These are phyloP conservation scores for Yamadazyma kitorensis DNA, from an alignment of 805 yeast species.

Conservation along the genomic window DNA sequence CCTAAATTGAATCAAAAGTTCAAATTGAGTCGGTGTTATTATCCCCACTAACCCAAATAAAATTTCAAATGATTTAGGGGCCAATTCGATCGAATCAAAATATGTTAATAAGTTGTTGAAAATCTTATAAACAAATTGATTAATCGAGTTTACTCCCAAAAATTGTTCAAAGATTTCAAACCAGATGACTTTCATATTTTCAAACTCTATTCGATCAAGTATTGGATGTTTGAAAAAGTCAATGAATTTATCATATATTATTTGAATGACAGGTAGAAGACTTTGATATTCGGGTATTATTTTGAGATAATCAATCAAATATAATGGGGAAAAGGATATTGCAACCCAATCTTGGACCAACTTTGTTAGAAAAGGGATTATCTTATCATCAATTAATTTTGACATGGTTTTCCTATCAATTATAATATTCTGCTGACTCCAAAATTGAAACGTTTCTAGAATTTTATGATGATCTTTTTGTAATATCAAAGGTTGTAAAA, in stretches of 20 bases:
- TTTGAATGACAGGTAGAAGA: slow-evolving; percentile 6
- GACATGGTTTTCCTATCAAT: slow-evolving; percentile 9
- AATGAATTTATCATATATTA: slow-evolving; percentile 10
- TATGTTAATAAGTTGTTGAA: slow-evolving; percentile 2
- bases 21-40: slow-evolving; percentile 3
- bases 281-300: slow-evolving; percentile 8
- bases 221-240: slow-evolving; percentile 6
- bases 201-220: background rate
- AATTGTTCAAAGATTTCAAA: slow-evolving; percentile 8
- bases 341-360: slow-evolving; percentile 18
- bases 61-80: background rate
- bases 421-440: slow-evolving; percentile 16
- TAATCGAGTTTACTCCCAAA: slow-evolving; percentile 1
- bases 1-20: slow-evolving; percentile 25
- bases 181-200: slow-evolving; percentile 7
- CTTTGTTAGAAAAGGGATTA: slow-evolving; percentile 17
- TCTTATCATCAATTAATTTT: slow-evolving; percentile 15
- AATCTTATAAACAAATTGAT: background rate
- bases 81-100: background rate
- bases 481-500: background rate
- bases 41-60: background rate
- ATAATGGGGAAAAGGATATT: slow-evolving; percentile 11
- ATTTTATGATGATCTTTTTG: slow-evolving; percentile 7
- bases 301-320: slow-evolving; percentile 20
- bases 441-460: slow-evolving; percentile 14